Percentiles rank a stretch among this genome's conserved stretches.
Conservation (phyloP, 2,329 filamentous ascomycete species). For the Chalara sp. region DNA sequence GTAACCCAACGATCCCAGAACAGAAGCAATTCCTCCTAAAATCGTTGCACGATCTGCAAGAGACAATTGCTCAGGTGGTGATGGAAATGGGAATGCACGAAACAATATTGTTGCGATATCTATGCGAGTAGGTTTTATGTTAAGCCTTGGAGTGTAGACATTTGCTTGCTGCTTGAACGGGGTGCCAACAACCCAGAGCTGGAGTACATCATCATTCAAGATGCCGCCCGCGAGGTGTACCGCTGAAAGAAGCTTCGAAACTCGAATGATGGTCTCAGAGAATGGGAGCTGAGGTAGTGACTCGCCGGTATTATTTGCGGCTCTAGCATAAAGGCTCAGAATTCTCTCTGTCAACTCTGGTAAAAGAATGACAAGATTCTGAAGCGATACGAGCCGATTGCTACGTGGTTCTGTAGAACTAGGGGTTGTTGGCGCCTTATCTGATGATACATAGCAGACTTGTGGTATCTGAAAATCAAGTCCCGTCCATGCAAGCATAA, state of each 20-base stretch:
- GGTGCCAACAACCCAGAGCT: slow-evolving; percentile 59
- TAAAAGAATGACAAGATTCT: slow-evolving; percentile 50
- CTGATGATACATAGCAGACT: slow-evolving; percentile 35
- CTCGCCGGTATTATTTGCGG: slow-evolving; percentile 56
- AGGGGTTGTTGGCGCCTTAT: slow-evolving; percentile 22
- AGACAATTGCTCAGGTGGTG: slow-evolving; percentile 58
- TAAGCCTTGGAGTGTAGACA: slow-evolving; percentile 44
- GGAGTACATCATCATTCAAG: slow-evolving; percentile 52
- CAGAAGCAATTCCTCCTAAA: slow-evolving; percentile 77
- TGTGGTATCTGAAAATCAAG: slow-evolving; percentile 73
- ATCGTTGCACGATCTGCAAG: slow-evolving; percentile 72
- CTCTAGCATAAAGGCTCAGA: slow-evolving; percentile 64
- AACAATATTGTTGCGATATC: slow-evolving; percentile 61
- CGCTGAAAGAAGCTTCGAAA: slow-evolving; percentile 62
- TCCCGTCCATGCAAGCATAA: slow-evolving; percentile 78
- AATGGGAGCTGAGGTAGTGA: slow-evolving; percentile 63
- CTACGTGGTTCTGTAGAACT: slow-evolving; percentile 19
- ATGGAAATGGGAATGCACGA: slow-evolving; percentile 61
- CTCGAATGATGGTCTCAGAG: slow-evolving; percentile 67
- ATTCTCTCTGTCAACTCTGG: slow-evolving; percentile 73
- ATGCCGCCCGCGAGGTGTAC: slow-evolving; percentile 60
- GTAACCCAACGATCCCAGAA: slow-evolving; percentile 72
- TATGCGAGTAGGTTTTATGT: slow-evolving; percentile 49
- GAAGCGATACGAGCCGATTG: slow-evolving; percentile 32
- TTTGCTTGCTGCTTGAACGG: slow-evolving; percentile 42